Evolutionary conservation across 2,329 filamentous ascomycete species (phyloP).

Genomic region (Curvularia verruculosa): DNA sequence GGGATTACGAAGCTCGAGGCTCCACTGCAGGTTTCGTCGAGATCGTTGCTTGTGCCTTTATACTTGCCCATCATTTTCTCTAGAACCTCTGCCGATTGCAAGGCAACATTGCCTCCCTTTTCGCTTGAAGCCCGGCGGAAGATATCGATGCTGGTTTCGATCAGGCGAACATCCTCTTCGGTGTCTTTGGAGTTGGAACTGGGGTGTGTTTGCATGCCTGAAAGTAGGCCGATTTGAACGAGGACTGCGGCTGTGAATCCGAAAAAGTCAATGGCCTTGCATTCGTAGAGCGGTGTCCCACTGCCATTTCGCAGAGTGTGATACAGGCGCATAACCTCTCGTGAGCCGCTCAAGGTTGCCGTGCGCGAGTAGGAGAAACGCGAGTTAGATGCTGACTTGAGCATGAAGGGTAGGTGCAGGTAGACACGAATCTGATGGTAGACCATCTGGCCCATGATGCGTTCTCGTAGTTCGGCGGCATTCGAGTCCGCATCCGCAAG

Average conservation of each 20-base stretch:
- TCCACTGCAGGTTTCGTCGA: constrained; percentile 19
- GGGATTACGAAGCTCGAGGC: constrained; percentile 47
- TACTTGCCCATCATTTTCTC: constrained; percentile 47
- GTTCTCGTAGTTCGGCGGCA: constrained; percentile 47
- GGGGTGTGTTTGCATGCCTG: constrained; percentile 25
- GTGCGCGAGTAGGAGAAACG: constrained; percentile 49
- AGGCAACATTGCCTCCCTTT: constrained; percentile 51
- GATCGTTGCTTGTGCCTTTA: constrained; percentile 17
- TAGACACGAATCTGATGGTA: constrained; percentile 55
- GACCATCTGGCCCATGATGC: constrained; percentile 51
- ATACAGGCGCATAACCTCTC: constrained; percentile 51
- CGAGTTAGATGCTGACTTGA: constrained; percentile 46
- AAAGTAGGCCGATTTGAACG: constrained; percentile 52
- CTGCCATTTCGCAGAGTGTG: constrained; percentile 45
- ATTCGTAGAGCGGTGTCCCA: constrained; percentile 52
- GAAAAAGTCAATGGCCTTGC: constrained; percentile 56
- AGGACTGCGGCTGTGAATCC: constrained; percentile 55
- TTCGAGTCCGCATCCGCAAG: constrained; percentile 38
- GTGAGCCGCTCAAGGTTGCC: constrained; percentile 50
- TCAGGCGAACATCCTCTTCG: constrained; percentile 46
- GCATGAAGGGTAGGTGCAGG: constrained; percentile 55
- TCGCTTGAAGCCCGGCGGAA: constrained; percentile 50
- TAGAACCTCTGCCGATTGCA: constrained; percentile 48
- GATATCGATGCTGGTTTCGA: constrained; percentile 51
- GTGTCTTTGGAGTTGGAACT: constrained; percentile 32